A percentile compares a stretch with the other conserved stretches of the same genome.
Conservation (phyloP, 2,329 filamentous ascomycete species). For the Botrytis sinoallii region DNA sequence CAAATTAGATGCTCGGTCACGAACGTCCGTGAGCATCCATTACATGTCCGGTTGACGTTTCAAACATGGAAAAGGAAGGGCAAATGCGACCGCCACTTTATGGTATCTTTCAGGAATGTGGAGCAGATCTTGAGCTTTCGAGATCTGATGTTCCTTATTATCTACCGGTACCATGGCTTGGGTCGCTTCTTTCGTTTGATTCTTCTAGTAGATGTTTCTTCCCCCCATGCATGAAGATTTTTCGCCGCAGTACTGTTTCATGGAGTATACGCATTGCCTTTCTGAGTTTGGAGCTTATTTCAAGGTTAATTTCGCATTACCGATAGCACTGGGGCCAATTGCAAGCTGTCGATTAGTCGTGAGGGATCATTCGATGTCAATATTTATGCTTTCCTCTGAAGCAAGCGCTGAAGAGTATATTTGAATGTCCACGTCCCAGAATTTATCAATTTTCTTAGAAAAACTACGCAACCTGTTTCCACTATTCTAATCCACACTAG, state of each 20-base stretch:
- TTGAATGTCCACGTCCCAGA: neutral
- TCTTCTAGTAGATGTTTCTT: neutral
- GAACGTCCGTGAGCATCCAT: neutral
- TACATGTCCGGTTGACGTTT: neutral
- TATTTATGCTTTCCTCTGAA: too few relatives aligned
- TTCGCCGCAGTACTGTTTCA: neutral
- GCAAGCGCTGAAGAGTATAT: neutral
- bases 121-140: neutral
- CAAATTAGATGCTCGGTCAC: neutral
- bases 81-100: neutral
- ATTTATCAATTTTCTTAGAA: too few relatives aligned
- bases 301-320: neutral
- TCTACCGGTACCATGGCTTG: neutral
- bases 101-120: neutral
- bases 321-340: neutral
- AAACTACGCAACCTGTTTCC: neutral
- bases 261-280: neutral
- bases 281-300: neutral
- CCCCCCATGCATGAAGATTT: neutral
- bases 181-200: neutral
- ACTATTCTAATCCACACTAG: neutral
- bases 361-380: neutral
- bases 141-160: neutral
- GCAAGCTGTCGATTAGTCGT: too few relatives aligned
- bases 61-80: neutral